A percentile compares a stretch with the other conserved stretches of the same genome.
These are phyloP conservation scores for Russula ochroleuca DNA, from an alignment of 768 basidiomycete species.

Conservation along the genomic window DNA sequence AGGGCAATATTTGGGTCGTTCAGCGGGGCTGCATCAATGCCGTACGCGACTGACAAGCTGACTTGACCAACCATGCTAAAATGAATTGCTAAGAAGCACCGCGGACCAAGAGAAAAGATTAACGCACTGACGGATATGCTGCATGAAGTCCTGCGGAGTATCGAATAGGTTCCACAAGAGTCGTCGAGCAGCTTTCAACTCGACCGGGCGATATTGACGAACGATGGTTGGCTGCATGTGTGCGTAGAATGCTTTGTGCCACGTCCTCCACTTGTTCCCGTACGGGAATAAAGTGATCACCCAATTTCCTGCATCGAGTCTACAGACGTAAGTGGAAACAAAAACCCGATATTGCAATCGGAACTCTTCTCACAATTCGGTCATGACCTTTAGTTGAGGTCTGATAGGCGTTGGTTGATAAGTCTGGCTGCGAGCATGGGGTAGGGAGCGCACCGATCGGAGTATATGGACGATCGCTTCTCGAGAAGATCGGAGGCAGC, in stretches of 20 bases:
- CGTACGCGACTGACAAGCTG: slow-evolving; percentile 44
- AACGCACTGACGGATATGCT: slow-evolving; percentile 38
- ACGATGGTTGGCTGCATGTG: slow-evolving; percentile 39
- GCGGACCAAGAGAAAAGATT: not conserved
- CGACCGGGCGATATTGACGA: slow-evolving; percentile 33
- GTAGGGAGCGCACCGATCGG: slow-evolving; percentile 30
- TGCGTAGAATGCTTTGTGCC: slow-evolving; percentile 40
- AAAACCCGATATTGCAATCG: not conserved
- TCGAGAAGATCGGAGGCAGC: slow-evolving; percentile 34
- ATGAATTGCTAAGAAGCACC: not conserved
- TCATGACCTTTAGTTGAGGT: slow-evolving; percentile 31
- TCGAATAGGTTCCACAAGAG: slow-evolving; percentile 36
- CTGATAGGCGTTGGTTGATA: slow-evolving; percentile 6
- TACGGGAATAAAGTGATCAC: slow-evolving; percentile 41
- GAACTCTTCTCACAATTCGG: slow-evolving; percentile 28
- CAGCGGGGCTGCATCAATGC: slow-evolving; percentile 39
- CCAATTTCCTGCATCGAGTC: slow-evolving; percentile 42
- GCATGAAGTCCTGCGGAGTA: slow-evolving; percentile 39
- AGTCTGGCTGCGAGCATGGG: not conserved
- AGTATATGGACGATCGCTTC: slow-evolving; percentile 33
- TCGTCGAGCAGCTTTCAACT: slow-evolving; percentile 33
- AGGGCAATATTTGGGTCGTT: slow-evolving; percentile 45
- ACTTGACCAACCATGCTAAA: slow-evolving; percentile 35
- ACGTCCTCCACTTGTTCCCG: slow-evolving; percentile 40
- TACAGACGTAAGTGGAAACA: slow-evolving; percentile 23